Percentiles rank a stretch among this genome's conserved stretches.
These are phyloP conservation scores for Trichoderma polysporum DNA, from an alignment of 2,329 filamentous ascomycete genomes.

Conservation along the genomic window DNA sequence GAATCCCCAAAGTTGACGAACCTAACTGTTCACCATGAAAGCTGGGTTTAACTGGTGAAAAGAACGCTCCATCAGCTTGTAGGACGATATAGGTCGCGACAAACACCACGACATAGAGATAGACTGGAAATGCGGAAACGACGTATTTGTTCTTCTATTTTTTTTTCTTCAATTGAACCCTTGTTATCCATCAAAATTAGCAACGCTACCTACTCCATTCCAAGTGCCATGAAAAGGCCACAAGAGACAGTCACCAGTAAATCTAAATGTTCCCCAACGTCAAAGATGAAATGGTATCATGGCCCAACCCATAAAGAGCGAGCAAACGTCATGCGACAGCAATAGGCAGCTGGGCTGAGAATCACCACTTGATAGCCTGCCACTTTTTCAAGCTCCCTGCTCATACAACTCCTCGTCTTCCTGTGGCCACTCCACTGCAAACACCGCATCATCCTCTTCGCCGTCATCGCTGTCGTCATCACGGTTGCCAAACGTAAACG, in stretches of 20 bases:
- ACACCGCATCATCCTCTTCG: conserved; percentile 29
- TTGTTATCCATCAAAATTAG: too few species aligned
- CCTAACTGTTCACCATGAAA: too few species aligned
- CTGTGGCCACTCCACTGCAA: conserved; percentile 47
- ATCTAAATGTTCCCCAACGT: neutral
- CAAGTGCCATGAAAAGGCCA: neutral
- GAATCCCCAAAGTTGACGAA: too few species aligned
- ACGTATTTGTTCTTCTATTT: too few species aligned
- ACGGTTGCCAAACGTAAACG: conserved; percentile 48
- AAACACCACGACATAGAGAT: too few species aligned
- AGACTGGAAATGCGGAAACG: too few species aligned
- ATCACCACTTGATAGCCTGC: neutral
- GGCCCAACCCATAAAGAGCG: neutral
- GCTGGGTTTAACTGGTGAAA: too few species aligned
- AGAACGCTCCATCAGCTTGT: too few species aligned
- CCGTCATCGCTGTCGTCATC: conserved; percentile 38
- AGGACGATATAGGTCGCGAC: too few species aligned
- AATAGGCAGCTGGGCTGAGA: neutral
- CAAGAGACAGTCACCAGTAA: neutral
- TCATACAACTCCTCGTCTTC: conserved; percentile 43
- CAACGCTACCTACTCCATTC: neutral
- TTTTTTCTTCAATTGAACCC: neutral
- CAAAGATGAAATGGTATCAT: neutral
- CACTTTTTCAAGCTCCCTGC: conserved; percentile 9
- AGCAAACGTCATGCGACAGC: neutral